A percentile compares a stretch with the other conserved stretches of the same genome.
Evolutionary conservation across 192 early-diverging fungal genomes (phyloP).

Genomic region (Umbelopsis vinacea): DNA sequence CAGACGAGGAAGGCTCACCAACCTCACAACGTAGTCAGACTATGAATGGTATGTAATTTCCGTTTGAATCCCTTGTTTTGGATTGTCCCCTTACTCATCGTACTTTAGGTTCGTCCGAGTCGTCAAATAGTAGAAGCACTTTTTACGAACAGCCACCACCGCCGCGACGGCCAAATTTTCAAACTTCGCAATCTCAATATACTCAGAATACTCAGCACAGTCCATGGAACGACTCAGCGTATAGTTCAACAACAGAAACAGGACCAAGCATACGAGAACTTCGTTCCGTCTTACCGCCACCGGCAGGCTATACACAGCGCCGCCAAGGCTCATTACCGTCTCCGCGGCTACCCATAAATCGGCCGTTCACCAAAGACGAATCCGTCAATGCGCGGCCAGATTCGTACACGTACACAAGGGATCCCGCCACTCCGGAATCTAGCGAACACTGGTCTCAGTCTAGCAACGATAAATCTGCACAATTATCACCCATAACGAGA

Average conservation of each 20-base stretch:
- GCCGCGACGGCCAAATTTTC: background rate
- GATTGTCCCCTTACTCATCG: too few relatives aligned
- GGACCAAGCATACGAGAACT: background rate
- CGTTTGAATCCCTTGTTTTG: too few relatives aligned
- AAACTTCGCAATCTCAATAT: background rate
- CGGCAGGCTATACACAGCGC: background rate
- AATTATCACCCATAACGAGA: background rate
- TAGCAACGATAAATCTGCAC: background rate
- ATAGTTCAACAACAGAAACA: slow-evolving; percentile 3
- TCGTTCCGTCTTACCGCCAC: background rate
- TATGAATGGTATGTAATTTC: background rate
- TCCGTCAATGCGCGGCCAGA: background rate
- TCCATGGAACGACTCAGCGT: slow-evolving; percentile 4
- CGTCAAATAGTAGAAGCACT: background rate
- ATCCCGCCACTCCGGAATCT: background rate
- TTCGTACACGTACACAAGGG: background rate
- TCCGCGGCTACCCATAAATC: background rate
- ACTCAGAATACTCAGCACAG: background rate
- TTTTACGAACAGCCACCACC: background rate
- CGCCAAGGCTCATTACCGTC: background rate
- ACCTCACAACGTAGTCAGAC: background rate
- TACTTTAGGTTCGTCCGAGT: too few relatives aligned
- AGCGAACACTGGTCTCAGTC: background rate
- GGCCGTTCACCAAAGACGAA: slow-evolving; percentile 5
- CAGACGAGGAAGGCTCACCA: background rate